Evolutionary conservation across 2,329 filamentous ascomycete species (phyloP).

Genomic region (Colletotrichum godetiae): DNA sequence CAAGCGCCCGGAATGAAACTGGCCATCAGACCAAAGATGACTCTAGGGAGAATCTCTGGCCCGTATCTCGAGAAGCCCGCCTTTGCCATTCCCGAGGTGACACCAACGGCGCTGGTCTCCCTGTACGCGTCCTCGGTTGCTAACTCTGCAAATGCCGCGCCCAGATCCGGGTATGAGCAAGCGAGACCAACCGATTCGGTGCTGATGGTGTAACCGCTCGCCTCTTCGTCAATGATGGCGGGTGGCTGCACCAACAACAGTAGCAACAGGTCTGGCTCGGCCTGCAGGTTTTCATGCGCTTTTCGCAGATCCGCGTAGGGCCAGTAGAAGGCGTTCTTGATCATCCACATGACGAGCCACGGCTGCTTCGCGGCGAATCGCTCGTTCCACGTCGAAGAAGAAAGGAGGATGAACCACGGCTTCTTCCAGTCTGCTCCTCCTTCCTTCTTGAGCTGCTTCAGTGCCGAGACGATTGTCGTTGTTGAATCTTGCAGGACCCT

Average conservation of each 20-base stretch:
- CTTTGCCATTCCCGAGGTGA: background rate
- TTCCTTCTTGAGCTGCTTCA: slow-evolving; percentile 1
- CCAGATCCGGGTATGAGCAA: slow-evolving; percentile 20
- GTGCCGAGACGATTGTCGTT: background rate
- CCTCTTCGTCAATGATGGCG: slow-evolving; percentile 22
- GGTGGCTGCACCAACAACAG: slow-evolving; percentile 24
- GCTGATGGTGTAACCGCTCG: slow-evolving; percentile 16
- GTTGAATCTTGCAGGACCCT: slow-evolving; percentile 12
- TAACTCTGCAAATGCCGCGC: slow-evolving; percentile 24
- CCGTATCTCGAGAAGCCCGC: slow-evolving; percentile 14
- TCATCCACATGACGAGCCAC: background rate
- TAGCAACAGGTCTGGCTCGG: background rate
- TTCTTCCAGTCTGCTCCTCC: background rate
- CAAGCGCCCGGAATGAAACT: slow-evolving; percentile 23
- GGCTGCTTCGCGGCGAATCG: background rate
- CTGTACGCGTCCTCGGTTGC: slow-evolving; percentile 7
- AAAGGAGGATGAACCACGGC: slow-evolving; percentile 15
- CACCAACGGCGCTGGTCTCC: background rate
- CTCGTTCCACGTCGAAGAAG: slow-evolving; percentile 25
- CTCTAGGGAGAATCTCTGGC: background rate
- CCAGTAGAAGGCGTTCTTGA: slow-evolving; percentile 26
- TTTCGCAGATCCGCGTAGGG: slow-evolving; percentile 23
- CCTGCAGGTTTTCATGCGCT: slow-evolving; percentile 14
- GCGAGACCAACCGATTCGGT: background rate
- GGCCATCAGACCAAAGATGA: slow-evolving; percentile 17